Evolutionary conservation across 106 monocot species (phyloP), one percentile per base, ranked within the genome.

Genomic region (Xerophyta viscosa): DNA sequence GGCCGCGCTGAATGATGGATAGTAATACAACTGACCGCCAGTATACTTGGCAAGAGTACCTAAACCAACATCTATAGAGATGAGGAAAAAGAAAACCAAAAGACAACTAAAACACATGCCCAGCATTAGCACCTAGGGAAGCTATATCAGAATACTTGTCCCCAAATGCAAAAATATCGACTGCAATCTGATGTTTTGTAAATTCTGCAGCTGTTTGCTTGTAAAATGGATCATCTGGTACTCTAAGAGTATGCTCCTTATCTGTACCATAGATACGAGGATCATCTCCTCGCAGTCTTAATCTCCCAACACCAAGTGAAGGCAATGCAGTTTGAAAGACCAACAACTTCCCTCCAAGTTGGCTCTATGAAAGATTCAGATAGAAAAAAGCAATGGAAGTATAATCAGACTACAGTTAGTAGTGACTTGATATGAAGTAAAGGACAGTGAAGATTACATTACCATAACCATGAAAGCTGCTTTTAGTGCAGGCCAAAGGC

Each of bases 151-250:
- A 70, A 41, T 88, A 96, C 61, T 73, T 96, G 27, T 84, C 71
- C 26, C 75, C 79, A 60, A 78, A 81, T 68, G 78, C 72, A 78
- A 62, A 96, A 43, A 89, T 64, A 36, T 96, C 88, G 21, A 96
- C 88, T 10, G 72, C 80, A 36, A 88, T 96, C 37, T 96, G 88
- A 54, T 73, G 64, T 60, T 96, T 96, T 23, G 88, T 78, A 48
- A 96, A 96, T 52, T 96, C 94, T 50, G 88, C 88, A 55, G 94
- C 94, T 88, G 88, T 88, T 41, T 88, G 88, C 59, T 96, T 96
- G 60, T 96, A 96, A 30, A 96, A 96, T 46, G 94, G 78, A 62
- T 96, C 94, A 52, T 96, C 88, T 37, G 94, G 81, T 49, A 79
- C 60, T 59, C 88, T 75, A 45, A 82, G 48, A 20, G 47, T 68